Conservation (phyloP, 768 basidiomycete species). For the Xerocomellus chrysenteron region DNA sequence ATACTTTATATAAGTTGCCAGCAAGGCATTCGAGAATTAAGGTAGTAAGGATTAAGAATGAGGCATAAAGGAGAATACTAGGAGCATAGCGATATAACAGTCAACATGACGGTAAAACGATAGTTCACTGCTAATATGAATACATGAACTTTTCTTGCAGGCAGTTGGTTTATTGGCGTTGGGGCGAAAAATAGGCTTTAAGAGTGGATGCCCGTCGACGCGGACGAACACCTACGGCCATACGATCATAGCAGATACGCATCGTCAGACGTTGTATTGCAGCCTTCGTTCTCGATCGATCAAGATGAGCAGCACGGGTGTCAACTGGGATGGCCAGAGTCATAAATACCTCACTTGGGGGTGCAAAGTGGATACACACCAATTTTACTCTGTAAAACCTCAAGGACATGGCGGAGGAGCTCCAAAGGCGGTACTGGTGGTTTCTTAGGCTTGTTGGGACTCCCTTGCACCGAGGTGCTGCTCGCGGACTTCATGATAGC, state of each 20-base stretch:
- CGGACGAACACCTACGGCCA: slow-evolving; percentile 25
- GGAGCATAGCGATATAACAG: background rate
- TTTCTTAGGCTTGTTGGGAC: slow-evolving; percentile 32
- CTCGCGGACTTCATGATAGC: slow-evolving; percentile 7
- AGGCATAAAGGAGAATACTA: background rate
- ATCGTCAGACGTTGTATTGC: slow-evolving; percentile 62
- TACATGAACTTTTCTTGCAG: background rate
- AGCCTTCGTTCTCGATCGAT: slow-evolving; percentile 73
- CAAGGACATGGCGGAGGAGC: slow-evolving; percentile 46
- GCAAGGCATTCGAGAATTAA: background rate
- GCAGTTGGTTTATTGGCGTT: slow-evolving; percentile 7
- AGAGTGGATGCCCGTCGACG: slow-evolving; percentile 27
- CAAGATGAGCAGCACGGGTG: slow-evolving; percentile 70
- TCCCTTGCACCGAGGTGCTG: slow-evolving; percentile 15
- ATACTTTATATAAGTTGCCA: slow-evolving; percentile 20
- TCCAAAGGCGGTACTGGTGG: slow-evolving; percentile 44
- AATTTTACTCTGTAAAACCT: slow-evolving; percentile 57
- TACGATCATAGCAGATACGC: slow-evolving; percentile 62
- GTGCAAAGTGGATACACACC: slow-evolving; percentile 40
- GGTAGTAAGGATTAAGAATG: slow-evolving; percentile 1
- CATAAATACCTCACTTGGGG: background rate
- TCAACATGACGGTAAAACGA: background rate
- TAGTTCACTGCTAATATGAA: background rate
- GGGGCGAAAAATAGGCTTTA: slow-evolving; percentile 31
- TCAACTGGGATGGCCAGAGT: slow-evolving; percentile 46